Base-by-base conservation (phyloP, 1,284 basidiomycete genomes). In the Pterulicium gracile region DNA sequence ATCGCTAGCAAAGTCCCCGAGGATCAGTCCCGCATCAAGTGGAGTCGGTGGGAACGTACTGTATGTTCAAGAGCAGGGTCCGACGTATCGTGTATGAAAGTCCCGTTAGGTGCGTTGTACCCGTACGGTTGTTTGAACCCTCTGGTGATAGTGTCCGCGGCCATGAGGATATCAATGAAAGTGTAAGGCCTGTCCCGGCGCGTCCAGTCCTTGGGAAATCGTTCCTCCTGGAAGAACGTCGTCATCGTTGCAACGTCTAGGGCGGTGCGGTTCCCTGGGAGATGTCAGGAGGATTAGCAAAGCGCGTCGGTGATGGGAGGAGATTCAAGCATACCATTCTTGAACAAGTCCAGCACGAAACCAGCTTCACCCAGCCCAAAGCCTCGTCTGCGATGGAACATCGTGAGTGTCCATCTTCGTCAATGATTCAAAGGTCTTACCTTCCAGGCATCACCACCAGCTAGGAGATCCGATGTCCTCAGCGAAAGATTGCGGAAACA, bases 341-440 rank as follows among this genome's bases (percentile, higher is more conserved):
- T 20, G 19, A 41, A 41, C 7, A 41, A 19, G 18, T 41, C 19
- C 10, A 41, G 39, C 10, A 20, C 19, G 18, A 41, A 41, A 10
- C n/a, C 13, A 15, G 39, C 39, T 41, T 41, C 39, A 15, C 39
- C 39, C n/a, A 32, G 27, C 27, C 27, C 27, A 32, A 32, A 32
- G n/a, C 27, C 27, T 7, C 27, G 27, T n/a, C 27, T 32, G 27
- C 27, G n/a, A 10, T 32, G 10, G 27, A 32, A 32, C 27, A 10
- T 32, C 10, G 27, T 32, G 27, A 32, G 27, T 32, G 7, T 32
- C 10, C 10, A 32, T 10, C 10, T 32, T 32, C 7, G 27, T 32
- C 27, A 32, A 32, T 7, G 27, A 32, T n/a, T 32, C 27, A n/a
- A n/a, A n/a, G 27, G 27, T 32, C n/a, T 7, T 32, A 32, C 27